A percentile compares a stretch with the other conserved stretches of the same genome.
phyloP scores from a whole-genome alignment of 2,329 filamentous ascomycete species.

The Colletotrichum sp. region DNA sequence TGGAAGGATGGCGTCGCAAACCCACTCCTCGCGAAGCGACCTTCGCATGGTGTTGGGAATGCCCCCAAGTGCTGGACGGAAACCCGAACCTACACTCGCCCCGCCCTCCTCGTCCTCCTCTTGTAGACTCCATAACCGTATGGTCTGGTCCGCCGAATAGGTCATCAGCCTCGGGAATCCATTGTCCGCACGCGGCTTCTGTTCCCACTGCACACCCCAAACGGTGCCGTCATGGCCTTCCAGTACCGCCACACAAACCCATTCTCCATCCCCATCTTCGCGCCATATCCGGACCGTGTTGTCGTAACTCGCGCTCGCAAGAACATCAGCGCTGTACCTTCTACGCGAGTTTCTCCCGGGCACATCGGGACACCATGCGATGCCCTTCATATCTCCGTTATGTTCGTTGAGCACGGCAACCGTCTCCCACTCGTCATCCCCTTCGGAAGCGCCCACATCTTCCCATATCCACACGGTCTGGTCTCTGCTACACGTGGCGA shows the following conservation, averaged over 20 bases:
- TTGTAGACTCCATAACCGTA: slow-evolving; percentile 78
- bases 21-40: slow-evolving; percentile 82
- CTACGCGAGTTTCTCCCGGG: slow-evolving; percentile 47
- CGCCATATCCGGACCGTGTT: slow-evolving; percentile 88
- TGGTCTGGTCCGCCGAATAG: slow-evolving; percentile 83
- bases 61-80: slow-evolving; percentile 54
- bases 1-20: slow-evolving; percentile 78
- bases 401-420: slow-evolving; percentile 95
- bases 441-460: slow-evolving; percentile 74
- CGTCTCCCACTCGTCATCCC: slow-evolving; percentile 96
- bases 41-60: slow-evolving; percentile 92
- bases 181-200: slow-evolving; percentile 38
- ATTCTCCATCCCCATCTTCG: slow-evolving; percentile 88
- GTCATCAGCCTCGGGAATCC: slow-evolving; percentile 72
- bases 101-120: slow-evolving; percentile 53
- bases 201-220: slow-evolving; percentile 84
- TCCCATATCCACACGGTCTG: slow-evolving; percentile 99
- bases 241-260: slow-evolving; percentile 85
- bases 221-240: slow-evolving; percentile 86
- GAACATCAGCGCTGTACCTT: slow-evolving; percentile 68
- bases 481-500: slow-evolving; percentile 91
- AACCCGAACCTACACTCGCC: slow-evolving; percentile 28
- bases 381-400: slow-evolving; percentile 92
- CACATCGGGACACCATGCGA: slow-evolving; percentile 85
- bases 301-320: slow-evolving; percentile 94